phyloP scores from a whole-genome alignment of 2,329 filamentous ascomycete genomes.

The Xylariales sp. region DNA sequence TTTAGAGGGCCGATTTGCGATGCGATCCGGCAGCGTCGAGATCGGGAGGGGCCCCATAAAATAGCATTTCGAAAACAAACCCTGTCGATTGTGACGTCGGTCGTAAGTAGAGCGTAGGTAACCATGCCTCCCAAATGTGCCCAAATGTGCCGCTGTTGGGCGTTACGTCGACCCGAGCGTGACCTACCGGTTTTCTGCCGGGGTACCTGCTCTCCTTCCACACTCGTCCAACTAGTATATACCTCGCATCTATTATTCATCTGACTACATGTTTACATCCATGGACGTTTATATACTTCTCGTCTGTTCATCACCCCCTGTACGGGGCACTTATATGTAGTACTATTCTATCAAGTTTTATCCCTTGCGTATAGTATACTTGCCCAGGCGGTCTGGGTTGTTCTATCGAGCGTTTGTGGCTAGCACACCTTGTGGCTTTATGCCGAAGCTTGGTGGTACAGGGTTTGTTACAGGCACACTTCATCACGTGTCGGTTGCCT shows the following conservation, averaged over 20 bases:
- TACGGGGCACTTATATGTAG: too few species aligned
- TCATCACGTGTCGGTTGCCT: constrained; percentile 17
- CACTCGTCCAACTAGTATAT: neutral
- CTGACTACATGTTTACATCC: too few species aligned
- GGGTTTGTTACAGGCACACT: constrained; percentile 5
- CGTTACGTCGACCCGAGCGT: neutral
- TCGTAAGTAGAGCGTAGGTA: constrained; percentile 1
- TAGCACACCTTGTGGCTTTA: neutral
- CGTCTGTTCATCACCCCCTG: neutral
- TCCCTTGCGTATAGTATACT: too few species aligned
- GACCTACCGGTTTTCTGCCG: too few species aligned
- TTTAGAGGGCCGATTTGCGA: constrained; percentile 35
- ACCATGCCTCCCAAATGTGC: too few species aligned
- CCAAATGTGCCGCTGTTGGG: neutral
- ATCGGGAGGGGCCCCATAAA: constrained; percentile 43
- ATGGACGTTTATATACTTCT: neutral
- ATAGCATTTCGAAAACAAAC: constrained; percentile 42
- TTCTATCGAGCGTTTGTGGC: neutral
- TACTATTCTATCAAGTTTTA: too few species aligned
- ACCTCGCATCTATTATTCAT: too few species aligned
- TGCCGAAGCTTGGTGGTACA: constrained; percentile 12
- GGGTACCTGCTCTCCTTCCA: neutral
- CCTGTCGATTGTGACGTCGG: constrained; percentile 36
- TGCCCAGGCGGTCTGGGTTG: too few species aligned
- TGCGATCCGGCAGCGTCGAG: constrained; percentile 38